phyloP scores from a whole-genome alignment of 2,329 filamentous ascomycete genomes.

The Pyrenophora seminiperda region DNA sequence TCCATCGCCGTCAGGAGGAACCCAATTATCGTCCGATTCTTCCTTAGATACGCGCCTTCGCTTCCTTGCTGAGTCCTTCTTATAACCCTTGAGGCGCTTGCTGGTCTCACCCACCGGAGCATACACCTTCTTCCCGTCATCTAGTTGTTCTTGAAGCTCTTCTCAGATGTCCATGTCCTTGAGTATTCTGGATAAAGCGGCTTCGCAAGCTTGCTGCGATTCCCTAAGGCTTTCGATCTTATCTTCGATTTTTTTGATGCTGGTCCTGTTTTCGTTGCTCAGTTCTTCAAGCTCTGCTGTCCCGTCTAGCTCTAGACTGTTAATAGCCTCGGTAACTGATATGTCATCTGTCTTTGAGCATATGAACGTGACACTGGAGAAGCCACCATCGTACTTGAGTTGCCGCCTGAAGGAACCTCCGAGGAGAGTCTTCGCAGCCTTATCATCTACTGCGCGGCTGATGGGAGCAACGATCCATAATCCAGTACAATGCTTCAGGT shows the following conservation, averaged over 20 bases:
- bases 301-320: constrained; percentile 47
- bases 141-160: constrained; percentile 43
- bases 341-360: constrained; percentile 69
- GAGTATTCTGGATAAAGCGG: constrained; percentile 45
- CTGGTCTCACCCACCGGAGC: constrained; percentile 34
- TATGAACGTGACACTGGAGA: constrained; percentile 63
- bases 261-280: constrained; percentile 28
- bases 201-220: constrained; percentile 41
- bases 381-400: constrained; percentile 63
- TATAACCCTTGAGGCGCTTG: constrained; percentile 55
- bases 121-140: constrained; percentile 52
- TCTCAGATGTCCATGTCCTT: constrained; percentile 56
- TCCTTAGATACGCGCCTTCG: background rate
- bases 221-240: constrained; percentile 40
- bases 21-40: background rate
- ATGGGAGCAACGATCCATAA: constrained; percentile 68
- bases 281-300: too few species aligned
- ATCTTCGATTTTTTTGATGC: constrained; percentile 23
- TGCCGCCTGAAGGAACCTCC: constrained; percentile 64
- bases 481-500: constrained; percentile 65
- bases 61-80: constrained; percentile 4
- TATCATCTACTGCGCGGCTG: constrained; percentile 64
- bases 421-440: constrained; percentile 61
- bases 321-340: constrained; percentile 52
- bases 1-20: too few species aligned